Conservation (phyloP, 768 basidiomycete genomes). For the Pleurotus cornucopiae region DNA sequence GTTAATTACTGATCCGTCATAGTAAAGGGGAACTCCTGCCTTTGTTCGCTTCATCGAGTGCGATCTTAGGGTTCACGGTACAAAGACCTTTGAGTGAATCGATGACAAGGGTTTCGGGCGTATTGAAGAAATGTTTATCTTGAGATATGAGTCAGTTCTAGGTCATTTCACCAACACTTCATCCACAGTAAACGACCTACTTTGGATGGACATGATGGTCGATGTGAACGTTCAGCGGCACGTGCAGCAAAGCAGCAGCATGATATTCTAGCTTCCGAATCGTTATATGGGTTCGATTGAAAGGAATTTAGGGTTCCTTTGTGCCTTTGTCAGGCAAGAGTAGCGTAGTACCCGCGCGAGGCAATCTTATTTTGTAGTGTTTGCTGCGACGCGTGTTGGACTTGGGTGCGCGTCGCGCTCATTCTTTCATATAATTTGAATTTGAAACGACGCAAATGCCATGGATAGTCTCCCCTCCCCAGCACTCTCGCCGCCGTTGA, state of each 20-base stretch:
- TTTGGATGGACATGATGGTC: conserved; percentile 33
- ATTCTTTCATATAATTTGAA: not conserved
- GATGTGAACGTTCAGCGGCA: conserved; percentile 7
- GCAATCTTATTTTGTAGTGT: not conserved
- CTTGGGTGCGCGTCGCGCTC: not conserved
- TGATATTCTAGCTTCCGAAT: too few species aligned
- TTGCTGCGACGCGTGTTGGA: not conserved
- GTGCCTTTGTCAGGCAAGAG: too few species aligned
- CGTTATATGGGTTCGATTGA: too few species aligned
- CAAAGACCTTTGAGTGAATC: conserved; percentile 77
- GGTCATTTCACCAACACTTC: not conserved
- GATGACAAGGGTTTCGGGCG: conserved; percentile 63
- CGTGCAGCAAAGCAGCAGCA: too few species aligned
- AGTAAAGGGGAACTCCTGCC: conserved; percentile 34
- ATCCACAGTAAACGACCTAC: conserved; percentile 16
- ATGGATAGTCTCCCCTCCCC: conserved; percentile 49
- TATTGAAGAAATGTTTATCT: conserved; percentile 80
- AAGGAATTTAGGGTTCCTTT: too few species aligned
- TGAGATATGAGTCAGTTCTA: not conserved
- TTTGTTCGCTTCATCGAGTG: conserved; percentile 68
- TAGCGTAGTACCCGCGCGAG: not conserved
- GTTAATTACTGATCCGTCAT: too few species aligned
- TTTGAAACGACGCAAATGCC: not conserved
- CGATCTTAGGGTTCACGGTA: conserved; percentile 65
- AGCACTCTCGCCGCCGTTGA: conserved; percentile 40